Percentiles rank a stretch among this genome's conserved stretches.
Conservation (phyloP, 2,329 filamentous ascomycete genomes). For the Ophiocordyceps australis region DNA sequence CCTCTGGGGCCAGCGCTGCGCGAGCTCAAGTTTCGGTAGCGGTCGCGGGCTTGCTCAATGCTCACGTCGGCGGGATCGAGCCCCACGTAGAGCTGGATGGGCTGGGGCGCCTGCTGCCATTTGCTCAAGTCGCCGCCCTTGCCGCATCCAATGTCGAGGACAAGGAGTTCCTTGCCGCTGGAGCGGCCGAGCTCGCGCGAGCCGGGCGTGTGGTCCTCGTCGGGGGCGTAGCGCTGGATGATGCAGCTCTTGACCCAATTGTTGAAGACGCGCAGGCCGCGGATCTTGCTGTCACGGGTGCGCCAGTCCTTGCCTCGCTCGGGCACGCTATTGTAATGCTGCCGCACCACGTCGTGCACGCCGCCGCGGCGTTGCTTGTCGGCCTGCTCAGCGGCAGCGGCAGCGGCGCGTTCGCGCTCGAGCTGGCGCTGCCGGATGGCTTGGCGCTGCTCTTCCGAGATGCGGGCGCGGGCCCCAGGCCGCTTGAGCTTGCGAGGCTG, state of each 20-base stretch:
- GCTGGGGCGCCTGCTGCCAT: conserved; percentile 87
- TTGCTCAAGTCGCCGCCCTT: conserved; percentile 93
- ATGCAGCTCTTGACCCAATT: conserved; percentile 98
- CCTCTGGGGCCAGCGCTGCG: conserved; percentile 39
- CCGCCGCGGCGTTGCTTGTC: conserved; percentile 25
- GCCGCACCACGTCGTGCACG: conserved; percentile 68
- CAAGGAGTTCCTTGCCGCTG: conserved; percentile 45
- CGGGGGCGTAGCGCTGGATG: conserved; percentile 88
- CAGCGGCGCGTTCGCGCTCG: conserved; percentile 29
- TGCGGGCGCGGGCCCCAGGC: conserved; percentile 46
- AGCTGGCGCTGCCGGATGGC: conserved; percentile 45
- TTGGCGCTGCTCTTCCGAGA: conserved; percentile 49
- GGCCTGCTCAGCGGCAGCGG: conserved; percentile 15
- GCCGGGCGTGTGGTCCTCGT: conserved; percentile 51
- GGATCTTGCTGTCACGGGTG: conserved; percentile 85
- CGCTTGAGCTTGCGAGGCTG: conserved; percentile 49
- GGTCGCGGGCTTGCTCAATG: conserved; percentile 74
- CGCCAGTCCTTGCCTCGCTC: conserved; percentile 90
- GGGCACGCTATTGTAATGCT: conserved; percentile 93
- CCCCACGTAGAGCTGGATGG: conserved; percentile 84
- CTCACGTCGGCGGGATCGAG: conserved; percentile 85
- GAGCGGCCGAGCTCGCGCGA: conserved; percentile 33
- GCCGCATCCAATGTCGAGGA: conserved; percentile 89
- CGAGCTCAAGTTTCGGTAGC: conserved; percentile 56
- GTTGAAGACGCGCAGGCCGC: conserved; percentile 85